Evolutionary conservation across 345 rosid species (phyloP), one percentile per base, ranked within the genome.

Genomic region (Aquilaria malaccensis): DNA sequence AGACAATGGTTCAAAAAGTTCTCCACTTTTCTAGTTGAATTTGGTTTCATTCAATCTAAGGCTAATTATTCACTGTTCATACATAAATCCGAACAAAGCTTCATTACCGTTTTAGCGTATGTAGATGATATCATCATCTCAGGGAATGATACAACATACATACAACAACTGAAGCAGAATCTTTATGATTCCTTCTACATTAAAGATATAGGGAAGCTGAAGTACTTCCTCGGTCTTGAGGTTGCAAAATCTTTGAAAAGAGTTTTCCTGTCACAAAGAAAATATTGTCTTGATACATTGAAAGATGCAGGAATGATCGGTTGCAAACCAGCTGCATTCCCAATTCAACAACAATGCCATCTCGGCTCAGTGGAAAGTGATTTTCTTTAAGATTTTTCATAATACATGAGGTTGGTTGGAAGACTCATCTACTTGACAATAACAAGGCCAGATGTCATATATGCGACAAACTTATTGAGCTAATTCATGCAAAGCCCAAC

Each of bases 171-270:
- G 43, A 37, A 37, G 43, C 43, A 37, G 7, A 3, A 37, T 37
- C 7, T 37, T 3, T 1, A 37, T 37, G 0, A 13, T 13, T 5
- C 13, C 2, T 71, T 71, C 11, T 15, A 2, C 22, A 61, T 50
- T 3, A 71, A 66, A 14, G 67, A 66, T 12, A 11, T 60, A 12
- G 46, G 67, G 3, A 13, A 11, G 6, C 30, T 57, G 1, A 59
- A 64, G 10, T 70, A 59, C 4, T 59, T 70, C 29, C 30, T 70
- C 1, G 66, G 62, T 9, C 47, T 65, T n/a, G 53, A 70, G 43
- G 47, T 70, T 10, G 45, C 57, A 10, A 29, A 0, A 0, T 30
- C 11, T 0, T 4, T 2, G 3, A 4, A 13, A 6, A 31, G 63
- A 7, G 13, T 65, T 6, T 15, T 10, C 14, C 30, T 65, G 0